Base-by-base conservation (phyloP, 2,329 filamentous ascomycete species). In the Didymella pinodella region DNA sequence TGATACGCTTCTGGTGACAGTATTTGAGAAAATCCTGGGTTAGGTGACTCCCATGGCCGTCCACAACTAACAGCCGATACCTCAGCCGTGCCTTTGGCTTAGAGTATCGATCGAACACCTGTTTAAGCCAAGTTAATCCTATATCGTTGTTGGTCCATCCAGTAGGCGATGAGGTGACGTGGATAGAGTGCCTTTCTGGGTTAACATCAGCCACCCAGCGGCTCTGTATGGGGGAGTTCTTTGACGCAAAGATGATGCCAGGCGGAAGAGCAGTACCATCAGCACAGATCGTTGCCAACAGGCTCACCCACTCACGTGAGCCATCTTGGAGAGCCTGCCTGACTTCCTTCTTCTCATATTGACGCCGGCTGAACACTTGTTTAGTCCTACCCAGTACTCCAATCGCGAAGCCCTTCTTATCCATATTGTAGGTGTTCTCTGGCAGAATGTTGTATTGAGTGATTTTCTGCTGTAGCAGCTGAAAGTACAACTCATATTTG, bases 381-480 rank as follows among this genome's bases (percentile, higher is more conserved):
- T 38, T 38, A 4, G 36, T 38, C 7, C n/a, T 38, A 7, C 36
- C n/a, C 2, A 38, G 36, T 7, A 38, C n/a, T 38, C 36, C 16
- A 38, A 38, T 38, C 16, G 16, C 22, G 22, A 22, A 22, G 22
- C 22, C 22, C 22, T 22, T 22, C 22, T 22, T 3, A 22, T 22
- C 22, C n/a, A 48, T 48, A 48, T 48, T 34, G 22, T 45, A 48
- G 3, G 46, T 48, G 29, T 48, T 22, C 10, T 20, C 29, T 25
- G 10, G 46, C 22, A 2, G 2, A 25, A 51, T 51, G 12, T 51
- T 25, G 20, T 43, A 43, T 22, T 51, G 1, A 43, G 36, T 44
- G 18, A 51, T 16, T n/a, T 51, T 51, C n/a, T 44, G 25, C 36
- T 51, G 38, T 32, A 51, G 25, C 4, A 51, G 18, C 18, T 51